Evolutionary conservation across 768 basidiomycete genomes (phyloP).

Genomic region (Trametes villosa): DNA sequence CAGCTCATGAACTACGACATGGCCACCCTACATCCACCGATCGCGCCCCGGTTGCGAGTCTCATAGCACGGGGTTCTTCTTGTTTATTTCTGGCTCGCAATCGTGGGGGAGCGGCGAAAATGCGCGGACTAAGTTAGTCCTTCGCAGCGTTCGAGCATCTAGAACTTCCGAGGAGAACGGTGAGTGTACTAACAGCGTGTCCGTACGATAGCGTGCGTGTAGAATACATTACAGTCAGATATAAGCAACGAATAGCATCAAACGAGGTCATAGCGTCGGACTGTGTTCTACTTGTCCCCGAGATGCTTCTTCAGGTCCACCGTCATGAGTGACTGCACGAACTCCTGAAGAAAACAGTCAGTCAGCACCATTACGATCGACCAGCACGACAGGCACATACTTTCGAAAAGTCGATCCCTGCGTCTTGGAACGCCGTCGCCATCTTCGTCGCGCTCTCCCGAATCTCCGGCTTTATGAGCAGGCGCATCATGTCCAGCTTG

Average conservation of each 20-base stretch:
- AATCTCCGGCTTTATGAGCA: constrained; percentile 20
- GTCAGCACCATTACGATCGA: not conserved
- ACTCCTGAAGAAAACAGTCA: not conserved
- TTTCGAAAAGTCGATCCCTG: constrained; percentile 19
- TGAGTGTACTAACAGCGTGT: not conserved
- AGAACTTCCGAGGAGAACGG: too few relatives aligned
- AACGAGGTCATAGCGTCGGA: not conserved
- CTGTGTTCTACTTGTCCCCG: constrained; percentile 8
- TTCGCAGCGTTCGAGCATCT: too few relatives aligned
- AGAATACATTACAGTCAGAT: not conserved
- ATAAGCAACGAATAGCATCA: not conserved
- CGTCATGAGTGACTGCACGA: constrained; percentile 21
- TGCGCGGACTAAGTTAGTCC: too few relatives aligned
- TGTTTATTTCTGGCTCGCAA: too few relatives aligned
- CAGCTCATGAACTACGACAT: too few relatives aligned
- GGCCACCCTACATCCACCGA: too few relatives aligned
- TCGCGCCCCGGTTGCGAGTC: too few relatives aligned
- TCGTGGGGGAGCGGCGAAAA: too few relatives aligned
- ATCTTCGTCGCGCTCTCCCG: constrained; percentile 24
- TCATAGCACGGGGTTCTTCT: too few relatives aligned
- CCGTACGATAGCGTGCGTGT: not conserved
- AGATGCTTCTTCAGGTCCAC: constrained; percentile 13
- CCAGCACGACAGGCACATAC: not conserved
- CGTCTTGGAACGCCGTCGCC: constrained; percentile 20
- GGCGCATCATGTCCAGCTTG: constrained; percentile 22